phyloP scores from a whole-genome alignment of 176 grass and related monocot species.

The Aegilops longissima region DNA sequence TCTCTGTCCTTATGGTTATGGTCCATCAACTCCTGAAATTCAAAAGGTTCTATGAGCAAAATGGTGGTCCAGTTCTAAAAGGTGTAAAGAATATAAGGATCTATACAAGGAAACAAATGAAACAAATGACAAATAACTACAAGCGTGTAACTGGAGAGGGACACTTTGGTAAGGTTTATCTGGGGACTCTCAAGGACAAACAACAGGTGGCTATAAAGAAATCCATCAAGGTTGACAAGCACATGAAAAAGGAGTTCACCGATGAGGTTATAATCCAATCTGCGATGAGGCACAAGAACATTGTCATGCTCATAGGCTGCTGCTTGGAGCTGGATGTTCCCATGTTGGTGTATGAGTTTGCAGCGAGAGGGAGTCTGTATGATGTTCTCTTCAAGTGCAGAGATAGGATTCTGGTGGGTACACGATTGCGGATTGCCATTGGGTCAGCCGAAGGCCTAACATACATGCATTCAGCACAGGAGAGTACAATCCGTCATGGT shows the following conservation, averaged over 20 bases:
- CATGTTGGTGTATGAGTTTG: slow-evolving; percentile 31
- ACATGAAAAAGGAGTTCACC: slow-evolving; percentile 4
- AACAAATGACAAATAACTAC: neutral
- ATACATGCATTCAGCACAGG: too few relatives aligned
- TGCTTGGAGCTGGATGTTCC: neutral
- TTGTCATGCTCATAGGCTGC: too few relatives aligned
- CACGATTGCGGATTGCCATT: too few relatives aligned
- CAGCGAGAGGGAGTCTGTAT: too few relatives aligned
- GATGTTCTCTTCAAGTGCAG: too few relatives aligned
- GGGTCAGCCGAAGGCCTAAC: too few relatives aligned
- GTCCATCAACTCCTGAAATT: neutral
- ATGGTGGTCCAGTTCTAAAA: neutral
- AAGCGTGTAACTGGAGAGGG: neutral
- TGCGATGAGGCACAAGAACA: too few relatives aligned
- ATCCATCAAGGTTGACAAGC: neutral
- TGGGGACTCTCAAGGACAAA: neutral
- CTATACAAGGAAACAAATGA: neutral
- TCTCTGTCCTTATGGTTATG: neutral
- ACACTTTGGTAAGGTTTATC: neutral
- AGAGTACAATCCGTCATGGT: too few relatives aligned
- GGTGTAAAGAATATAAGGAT: neutral
- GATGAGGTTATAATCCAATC: slow-evolving; percentile 36
- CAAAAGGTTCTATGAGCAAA: neutral
- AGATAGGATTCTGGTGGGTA: too few relatives aligned
- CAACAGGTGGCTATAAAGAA: slow-evolving; percentile 8